These are phyloP conservation scores for Dianthus caryophyllus DNA, from an alignment of 148 eudicot genomes.

Conservation along the genomic window DNA sequence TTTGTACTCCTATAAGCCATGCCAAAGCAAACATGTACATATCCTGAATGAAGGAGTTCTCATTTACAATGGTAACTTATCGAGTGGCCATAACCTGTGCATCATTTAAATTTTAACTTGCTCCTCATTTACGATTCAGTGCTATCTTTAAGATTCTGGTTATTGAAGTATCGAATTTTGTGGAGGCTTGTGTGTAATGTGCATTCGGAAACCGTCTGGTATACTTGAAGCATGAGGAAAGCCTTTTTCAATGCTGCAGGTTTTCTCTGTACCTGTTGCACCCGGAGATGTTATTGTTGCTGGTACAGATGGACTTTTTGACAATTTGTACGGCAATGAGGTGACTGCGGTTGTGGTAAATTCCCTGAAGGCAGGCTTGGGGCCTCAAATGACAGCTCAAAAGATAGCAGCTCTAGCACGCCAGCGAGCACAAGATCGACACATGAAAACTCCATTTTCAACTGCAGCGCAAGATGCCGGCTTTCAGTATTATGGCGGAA, in stretches of 20 bases:
- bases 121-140: background rate
- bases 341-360: conserved; percentile 60
- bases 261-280: conserved; percentile 57
- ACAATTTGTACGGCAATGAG: conserved; percentile 66
- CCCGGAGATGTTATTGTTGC: conserved; percentile 68
- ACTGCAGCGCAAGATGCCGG: conserved; percentile 77
- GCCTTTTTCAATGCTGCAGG: conserved; percentile 34
- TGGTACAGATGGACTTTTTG: conserved; percentile 71
- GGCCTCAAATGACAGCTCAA: conserved; percentile 62
- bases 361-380: conserved; percentile 50
- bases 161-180: no score
- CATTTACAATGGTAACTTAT: background rate
- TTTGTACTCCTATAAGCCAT: no score
- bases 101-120: background rate
- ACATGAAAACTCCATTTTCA: conserved; percentile 65
- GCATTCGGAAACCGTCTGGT: background rate
- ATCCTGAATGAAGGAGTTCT: background rate
- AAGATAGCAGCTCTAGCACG: conserved; percentile 68
- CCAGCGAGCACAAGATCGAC: conserved; percentile 57
- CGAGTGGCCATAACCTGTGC: background rate
- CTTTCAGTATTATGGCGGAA: conserved; percentile 59
- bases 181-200: background rate
- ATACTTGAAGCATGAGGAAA: background rate
- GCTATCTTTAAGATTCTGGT: background rate
- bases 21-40: no score